Evolutionary conservation across 768 basidiomycete species (phyloP), one percentile per base, ranked within the genome.

Genomic region (Pleurotus platypus): DNA sequence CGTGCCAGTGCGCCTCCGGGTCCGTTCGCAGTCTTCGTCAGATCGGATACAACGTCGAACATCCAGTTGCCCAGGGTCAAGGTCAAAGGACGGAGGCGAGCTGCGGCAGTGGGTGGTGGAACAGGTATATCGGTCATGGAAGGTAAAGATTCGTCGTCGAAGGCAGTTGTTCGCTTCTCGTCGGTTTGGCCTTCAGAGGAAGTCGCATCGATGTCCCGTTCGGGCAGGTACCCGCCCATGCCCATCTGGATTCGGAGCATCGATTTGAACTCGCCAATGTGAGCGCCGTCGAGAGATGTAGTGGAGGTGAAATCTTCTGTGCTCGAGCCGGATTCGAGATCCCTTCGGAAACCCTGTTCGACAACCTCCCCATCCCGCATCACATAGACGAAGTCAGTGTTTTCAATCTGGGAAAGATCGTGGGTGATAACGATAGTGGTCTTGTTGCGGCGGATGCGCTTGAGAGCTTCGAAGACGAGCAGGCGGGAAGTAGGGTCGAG

Each of bases 371-470:
- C 96, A 16, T 84, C 78, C 62, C 86, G 84, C 76, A 98, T 85
- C 2, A 98, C 90, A 67, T 98, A 97, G 11, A 97, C 92, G 61
- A 97, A 98, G 69, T 98, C 95, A 12, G 75, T 69, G 0, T 72
- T 53, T 18, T 72, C 71, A 61, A 99, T 89, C 62, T 94, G 91
- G 1, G 87, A 86, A 15, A 98, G 83, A 63, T 98, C 97, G 70
- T 98, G 96, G 0, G 96, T 98, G 68, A 98, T 97, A 60, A 95
- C 87, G 66, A 95, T 86, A 5, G 92, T 97, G 4, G 92, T 98
- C 63, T 84, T 85, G 73, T 89, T 88, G 13, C 67, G 66, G 5
- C 92, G 78, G 89, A 89, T 92, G 2, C 71, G 70, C 64, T 77
- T 77, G 53, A 86, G 74, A 1, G 87, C 87, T 57, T 84, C 81